Conservation (phyloP, 2,329 filamentous ascomycete species). For the Colletotrichum musae region DNA sequence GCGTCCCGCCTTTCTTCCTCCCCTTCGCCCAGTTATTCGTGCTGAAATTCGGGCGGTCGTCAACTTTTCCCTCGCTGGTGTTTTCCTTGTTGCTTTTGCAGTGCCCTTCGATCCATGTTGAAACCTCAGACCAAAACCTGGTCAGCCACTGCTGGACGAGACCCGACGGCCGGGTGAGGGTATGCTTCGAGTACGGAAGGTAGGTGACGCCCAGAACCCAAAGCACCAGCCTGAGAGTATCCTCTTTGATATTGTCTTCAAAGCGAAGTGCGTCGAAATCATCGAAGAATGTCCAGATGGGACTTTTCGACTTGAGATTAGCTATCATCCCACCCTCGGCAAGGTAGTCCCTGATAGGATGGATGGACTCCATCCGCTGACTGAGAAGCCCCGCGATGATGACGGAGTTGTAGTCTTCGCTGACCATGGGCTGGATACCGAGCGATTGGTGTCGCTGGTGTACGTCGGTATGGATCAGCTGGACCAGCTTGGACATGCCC, state of each 20-base stretch:
- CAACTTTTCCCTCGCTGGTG: background rate
- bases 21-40: background rate
- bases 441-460: background rate
- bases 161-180: background rate
- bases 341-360: conserved; percentile 1
- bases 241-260: conserved; percentile 6
- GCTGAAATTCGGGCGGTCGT: background rate
- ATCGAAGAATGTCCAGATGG: conserved; percentile 2
- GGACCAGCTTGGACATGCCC: background rate
- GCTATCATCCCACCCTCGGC: background rate
- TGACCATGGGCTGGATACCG: conserved; percentile 1
- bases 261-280: conserved; percentile 13
- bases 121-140: conserved; percentile 16
- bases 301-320: background rate
- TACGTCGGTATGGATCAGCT: background rate
- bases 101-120: background rate
- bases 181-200: background rate
- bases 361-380: conserved; percentile 15
- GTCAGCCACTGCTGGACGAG: background rate
- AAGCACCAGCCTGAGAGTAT: background rate
- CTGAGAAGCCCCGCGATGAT: conserved; percentile 8
- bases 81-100: too few relatives aligned
- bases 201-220: conserved; percentile 24
- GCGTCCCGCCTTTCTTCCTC: background rate
- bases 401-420: background rate